Conservation (phyloP, 2,329 filamentous ascomycete genomes). For the Colletotrichum nymphaeae region DNA sequence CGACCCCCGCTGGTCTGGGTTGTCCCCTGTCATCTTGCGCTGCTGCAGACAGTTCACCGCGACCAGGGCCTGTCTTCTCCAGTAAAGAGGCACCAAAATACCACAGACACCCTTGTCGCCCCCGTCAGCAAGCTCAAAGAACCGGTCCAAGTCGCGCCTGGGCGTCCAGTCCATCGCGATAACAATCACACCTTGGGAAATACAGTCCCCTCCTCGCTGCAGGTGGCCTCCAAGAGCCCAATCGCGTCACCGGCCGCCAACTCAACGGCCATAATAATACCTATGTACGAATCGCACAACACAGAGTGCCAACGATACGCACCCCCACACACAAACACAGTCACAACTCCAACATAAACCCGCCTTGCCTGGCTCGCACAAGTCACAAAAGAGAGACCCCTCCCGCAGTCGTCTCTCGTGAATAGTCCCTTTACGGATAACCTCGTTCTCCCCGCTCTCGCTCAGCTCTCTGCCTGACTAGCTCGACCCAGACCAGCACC, state of each 20-base stretch:
- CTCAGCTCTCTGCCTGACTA: neutral
- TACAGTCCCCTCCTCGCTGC: slow-evolving; percentile 3
- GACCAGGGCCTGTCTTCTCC: slow-evolving; percentile 14
- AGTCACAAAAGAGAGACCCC: neutral
- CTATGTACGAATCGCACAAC: too few relatives aligned
- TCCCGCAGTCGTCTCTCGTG: neutral
- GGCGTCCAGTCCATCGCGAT: neutral
- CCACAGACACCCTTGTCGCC: slow-evolving; percentile 7
- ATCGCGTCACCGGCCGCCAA: slow-evolving; percentile 17
- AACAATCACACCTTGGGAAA: neutral
- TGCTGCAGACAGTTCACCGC: neutral
- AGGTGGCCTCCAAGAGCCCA: neutral
- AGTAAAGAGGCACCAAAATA: slow-evolving; percentile 13
- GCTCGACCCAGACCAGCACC: neutral
- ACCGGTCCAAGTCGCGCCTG: slow-evolving; percentile 4
- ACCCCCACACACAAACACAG: neutral
- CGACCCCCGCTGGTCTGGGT: slow-evolving; percentile 9
- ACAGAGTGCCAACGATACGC: neutral
- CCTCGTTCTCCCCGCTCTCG: slow-evolving; percentile 20
- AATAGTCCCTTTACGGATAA: slow-evolving; percentile 5
- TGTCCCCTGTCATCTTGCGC: slow-evolving; percentile 12
- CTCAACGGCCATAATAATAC: neutral
- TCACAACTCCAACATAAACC: slow-evolving; percentile 22
- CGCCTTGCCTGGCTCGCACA: slow-evolving; percentile 10
- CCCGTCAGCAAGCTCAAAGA: neutral